phyloP scores from a whole-genome alignment of 2,329 filamentous ascomycete genomes.

The Alternaria alternata region DNA sequence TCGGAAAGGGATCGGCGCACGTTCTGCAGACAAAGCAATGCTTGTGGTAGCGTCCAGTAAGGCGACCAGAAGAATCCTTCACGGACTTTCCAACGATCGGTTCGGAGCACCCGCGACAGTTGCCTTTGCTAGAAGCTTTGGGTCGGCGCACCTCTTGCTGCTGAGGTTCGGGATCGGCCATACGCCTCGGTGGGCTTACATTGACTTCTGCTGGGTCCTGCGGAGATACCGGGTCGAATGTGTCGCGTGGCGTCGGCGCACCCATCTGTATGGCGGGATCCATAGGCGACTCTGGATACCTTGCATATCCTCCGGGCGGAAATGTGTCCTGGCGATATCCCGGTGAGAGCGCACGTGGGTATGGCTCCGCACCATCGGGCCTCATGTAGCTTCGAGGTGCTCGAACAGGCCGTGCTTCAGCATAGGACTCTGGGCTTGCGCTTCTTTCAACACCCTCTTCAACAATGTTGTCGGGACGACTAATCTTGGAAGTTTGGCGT shows the following conservation, averaged over 20 bases:
- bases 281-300: conserved; percentile 49
- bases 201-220: conserved; percentile 27
- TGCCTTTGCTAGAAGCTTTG: conserved; percentile 66
- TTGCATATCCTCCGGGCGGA: conserved; percentile 19
- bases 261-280: conserved; percentile 52
- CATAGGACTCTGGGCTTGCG: conserved; percentile 42
- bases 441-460: conserved; percentile 39
- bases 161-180: conserved; percentile 24
- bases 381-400: conserved; percentile 31
- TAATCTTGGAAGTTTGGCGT: conserved; percentile 41
- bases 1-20: conserved; percentile 81
- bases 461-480: conserved; percentile 29
- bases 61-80: conserved; percentile 87
- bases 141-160: conserved; percentile 32
- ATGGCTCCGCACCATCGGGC: conserved; percentile 30
- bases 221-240: conserved; percentile 10
- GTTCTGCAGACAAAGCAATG: conserved; percentile 91
- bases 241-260: conserved; percentile 27
- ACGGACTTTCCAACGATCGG: conserved; percentile 89
- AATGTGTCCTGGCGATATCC: conserved; percentile 18
- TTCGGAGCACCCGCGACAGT: conserved; percentile 82
- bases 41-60: conserved; percentile 95
- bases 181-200: conserved; percentile 17
- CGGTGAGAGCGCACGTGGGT: conserved; percentile 32
- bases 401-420: conserved; percentile 28